phyloP scores from a whole-genome alignment of 2,329 filamentous ascomycete species.

The Phyllosticta ampelicida region DNA sequence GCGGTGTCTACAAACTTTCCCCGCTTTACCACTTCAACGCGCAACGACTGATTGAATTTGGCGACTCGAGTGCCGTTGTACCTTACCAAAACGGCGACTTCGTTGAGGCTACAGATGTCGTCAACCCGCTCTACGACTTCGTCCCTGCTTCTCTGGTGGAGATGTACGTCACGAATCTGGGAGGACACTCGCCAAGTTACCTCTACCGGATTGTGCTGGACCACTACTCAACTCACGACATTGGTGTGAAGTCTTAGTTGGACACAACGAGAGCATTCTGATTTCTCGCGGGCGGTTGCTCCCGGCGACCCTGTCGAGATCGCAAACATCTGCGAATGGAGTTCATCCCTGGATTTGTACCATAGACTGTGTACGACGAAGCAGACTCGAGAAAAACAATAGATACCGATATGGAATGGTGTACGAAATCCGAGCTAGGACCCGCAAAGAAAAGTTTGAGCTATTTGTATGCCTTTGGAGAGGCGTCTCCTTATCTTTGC shows the following conservation, averaged over 20 bases:
- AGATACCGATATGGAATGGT: no score
- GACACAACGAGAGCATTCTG: neutral
- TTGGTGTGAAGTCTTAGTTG: constrained; percentile 37
- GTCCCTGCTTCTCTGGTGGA: constrained; percentile 66
- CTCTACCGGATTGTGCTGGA: constrained; percentile 64
- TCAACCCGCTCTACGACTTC: constrained; percentile 73
- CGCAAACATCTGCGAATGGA: neutral
- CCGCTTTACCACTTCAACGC: constrained; percentile 80
- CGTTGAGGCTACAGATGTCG: constrained; percentile 65
- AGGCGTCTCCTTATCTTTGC: no score
- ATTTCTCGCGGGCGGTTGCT: no score
- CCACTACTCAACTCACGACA: constrained; percentile 65
- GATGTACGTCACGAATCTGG: constrained; percentile 78
- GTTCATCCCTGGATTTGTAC: neutral
- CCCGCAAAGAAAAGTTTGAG: no score
- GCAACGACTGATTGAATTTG: constrained; percentile 75
- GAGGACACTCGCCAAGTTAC: constrained; percentile 58
- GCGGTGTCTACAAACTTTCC: constrained; percentile 87
- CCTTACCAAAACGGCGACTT: constrained; percentile 69
- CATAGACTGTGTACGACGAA: neutral
- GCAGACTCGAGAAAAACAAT: no score
- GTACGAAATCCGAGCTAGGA: no score
- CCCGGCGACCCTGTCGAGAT: neutral
- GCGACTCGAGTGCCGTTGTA: constrained; percentile 65
- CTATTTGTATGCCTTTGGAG: no score